Evolutionary conservation across 345 rosid genomes (phyloP).

Genomic region (Citrus cavaleriei): DNA sequence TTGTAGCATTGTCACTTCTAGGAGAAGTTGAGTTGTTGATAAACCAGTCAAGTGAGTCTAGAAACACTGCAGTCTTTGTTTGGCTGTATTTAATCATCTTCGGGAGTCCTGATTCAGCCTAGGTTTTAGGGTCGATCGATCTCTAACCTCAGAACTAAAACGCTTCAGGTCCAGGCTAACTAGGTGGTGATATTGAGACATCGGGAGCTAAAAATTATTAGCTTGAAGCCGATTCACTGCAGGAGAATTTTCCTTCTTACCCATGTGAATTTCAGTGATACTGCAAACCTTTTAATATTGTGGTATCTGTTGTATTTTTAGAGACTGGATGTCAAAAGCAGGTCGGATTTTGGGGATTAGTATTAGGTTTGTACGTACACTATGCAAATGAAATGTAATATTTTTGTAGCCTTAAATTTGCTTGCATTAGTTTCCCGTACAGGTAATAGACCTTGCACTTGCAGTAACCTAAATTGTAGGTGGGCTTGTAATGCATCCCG

Average conservation of each 20-base stretch:
- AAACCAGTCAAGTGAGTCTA: neutral
- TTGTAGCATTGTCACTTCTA: neutral
- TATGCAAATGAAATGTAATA: neutral
- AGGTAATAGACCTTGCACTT: neutral
- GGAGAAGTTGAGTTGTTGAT: neutral
- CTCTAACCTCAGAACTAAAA: neutral
- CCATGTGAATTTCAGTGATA: neutral
- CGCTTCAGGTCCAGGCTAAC: neutral
- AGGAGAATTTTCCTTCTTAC: neutral
- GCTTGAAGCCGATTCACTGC: neutral
- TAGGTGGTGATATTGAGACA: neutral
- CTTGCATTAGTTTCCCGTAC: neutral
- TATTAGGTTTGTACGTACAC: neutral
- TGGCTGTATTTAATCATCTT: neutral
- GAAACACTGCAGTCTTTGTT: neutral
- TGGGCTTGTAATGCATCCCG: no score
- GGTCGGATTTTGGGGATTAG: neutral
- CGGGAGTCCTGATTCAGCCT: neutral
- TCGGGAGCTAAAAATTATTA: neutral
- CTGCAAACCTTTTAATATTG: slow-evolving; percentile 1
- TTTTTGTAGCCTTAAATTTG: neutral
- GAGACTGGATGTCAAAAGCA: neutral
- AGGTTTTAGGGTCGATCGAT: neutral
- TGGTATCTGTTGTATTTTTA: neutral
- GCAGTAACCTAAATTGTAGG: no score